Evolutionary conservation across 306 rosid genomes (phyloP), one percentile per base, ranked within the genome.

Genomic region (apple (Malus domestica)): DNA sequence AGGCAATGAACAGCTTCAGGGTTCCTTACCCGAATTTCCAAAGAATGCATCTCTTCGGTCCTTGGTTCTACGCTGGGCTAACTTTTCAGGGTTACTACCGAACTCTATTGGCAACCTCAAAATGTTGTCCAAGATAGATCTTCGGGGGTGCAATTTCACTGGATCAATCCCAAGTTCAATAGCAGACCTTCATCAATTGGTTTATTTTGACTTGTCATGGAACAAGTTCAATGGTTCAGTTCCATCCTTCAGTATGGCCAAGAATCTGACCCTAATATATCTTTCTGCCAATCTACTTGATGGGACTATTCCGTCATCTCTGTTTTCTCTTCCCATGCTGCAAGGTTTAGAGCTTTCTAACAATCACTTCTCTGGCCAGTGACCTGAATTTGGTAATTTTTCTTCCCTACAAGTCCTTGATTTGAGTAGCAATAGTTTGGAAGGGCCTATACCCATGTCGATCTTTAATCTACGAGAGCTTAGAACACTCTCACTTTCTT

Each of bases 341-440:
- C 60, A 69, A n/a, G 15, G 13, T 6, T 3, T 85, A 32, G 54
- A 63, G 3, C 76, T 85, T 2, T 13, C 69, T 4, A 13, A 33
- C 40, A 85, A 82, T 57, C 70, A 16, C 30, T 77, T 85, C 6
- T 55, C 20, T 11, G 82, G 84, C 8, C 67, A 45, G 29, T 40
- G 70, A 18, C 70, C 1, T 8, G 82, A 49, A 51, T 64, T 82
- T 62, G 7, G 4, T 8, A 16, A 20, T 29, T 13, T 16, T 3
- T 69, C 76, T 57, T 44, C 4, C 25, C 25, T 25, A 25, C 1
- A 25, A 1, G 1, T 5, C 52, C 88, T 90, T 3, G 91, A 86
- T 74, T 78, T 93, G 74, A 76, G 84, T 8, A 70, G 73, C 78
- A 93, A 93, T 51, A 49, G 46, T 0, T 70, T 90, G 59, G 79